Percentiles rank a stretch among this genome's conserved stretches.
Evolutionary conservation across 2,329 filamentous ascomycete species (phyloP).

Genomic region (Ascochyta viciae-villosae): DNA sequence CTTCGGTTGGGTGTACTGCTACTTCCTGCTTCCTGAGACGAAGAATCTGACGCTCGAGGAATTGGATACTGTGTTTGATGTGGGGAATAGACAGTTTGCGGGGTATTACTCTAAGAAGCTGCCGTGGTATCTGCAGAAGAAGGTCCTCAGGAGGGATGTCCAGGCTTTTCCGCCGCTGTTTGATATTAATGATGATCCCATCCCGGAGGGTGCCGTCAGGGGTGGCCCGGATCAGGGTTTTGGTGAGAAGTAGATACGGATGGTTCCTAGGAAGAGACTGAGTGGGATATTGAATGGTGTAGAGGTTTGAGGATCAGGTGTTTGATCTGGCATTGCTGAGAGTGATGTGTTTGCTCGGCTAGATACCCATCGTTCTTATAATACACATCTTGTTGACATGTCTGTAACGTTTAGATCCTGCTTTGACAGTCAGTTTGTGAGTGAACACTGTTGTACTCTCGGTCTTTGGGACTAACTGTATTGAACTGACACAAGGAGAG

Average conservation of each 20-base stretch:
- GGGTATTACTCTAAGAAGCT: constrained; percentile 40
- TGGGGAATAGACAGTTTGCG: constrained; percentile 34
- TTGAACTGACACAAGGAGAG: too few relatives aligned
- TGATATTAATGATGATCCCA: constrained; percentile 27
- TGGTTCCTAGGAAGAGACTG: too few relatives aligned
- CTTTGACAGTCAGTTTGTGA: too few relatives aligned
- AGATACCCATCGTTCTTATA: background rate
- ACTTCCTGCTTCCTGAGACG: constrained; percentile 42
- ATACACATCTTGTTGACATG: background rate
- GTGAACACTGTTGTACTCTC: too few relatives aligned
- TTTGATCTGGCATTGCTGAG: background rate
- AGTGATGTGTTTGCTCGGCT: background rate
- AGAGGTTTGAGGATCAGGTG: too few relatives aligned
- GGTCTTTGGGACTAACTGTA: too few relatives aligned
- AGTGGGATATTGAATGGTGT: too few relatives aligned
- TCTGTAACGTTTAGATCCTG: too few relatives aligned
- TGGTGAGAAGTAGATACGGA: constrained; percentile 1
- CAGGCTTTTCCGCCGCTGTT: constrained; percentile 36
- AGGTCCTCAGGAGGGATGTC: constrained; percentile 41
- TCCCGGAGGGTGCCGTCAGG: constrained; percentile 10
- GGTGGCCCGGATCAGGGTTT: background rate
- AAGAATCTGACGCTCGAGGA: constrained; percentile 42
- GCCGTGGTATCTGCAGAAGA: constrained; percentile 48
- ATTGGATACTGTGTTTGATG: constrained; percentile 41
- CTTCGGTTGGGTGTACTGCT: constrained; percentile 56